phyloP scores from a whole-genome alignment of 108 stramenopile genomes.

The Nitzschia putrida region DNA sequence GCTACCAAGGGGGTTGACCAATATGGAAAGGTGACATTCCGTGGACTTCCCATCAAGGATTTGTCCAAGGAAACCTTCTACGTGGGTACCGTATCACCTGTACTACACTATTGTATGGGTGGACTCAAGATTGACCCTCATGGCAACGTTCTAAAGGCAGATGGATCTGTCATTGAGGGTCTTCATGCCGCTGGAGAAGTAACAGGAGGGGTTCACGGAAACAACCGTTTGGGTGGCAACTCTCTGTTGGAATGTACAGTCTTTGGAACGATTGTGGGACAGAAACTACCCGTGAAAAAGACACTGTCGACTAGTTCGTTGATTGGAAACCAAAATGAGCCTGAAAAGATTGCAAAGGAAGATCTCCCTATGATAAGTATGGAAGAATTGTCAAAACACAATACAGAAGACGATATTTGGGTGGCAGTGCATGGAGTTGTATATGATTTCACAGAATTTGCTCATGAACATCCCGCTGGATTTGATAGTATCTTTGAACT shows the following conservation, averaged over 20 bases:
- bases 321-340: background rate
- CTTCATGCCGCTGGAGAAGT: constrained; percentile 84
- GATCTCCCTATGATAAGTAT: constrained; percentile 51
- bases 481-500: constrained; percentile 77
- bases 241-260: constrained; percentile 91
- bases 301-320: background rate
- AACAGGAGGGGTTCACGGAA: constrained; percentile 80
- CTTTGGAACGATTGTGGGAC: constrained; percentile 86
- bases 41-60: constrained; percentile 57
- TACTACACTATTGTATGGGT: constrained; percentile 94
- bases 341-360: constrained; percentile 4
- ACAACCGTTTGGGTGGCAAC: constrained; percentile 86
- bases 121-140: constrained; percentile 79
- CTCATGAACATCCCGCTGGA: constrained; percentile 90
- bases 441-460: constrained; percentile 91
- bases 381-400: constrained; percentile 75
- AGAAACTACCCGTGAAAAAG: constrained; percentile 67
- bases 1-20: constrained; percentile 60
- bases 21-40: constrained; percentile 72
- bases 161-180: constrained; percentile 53
- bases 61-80: constrained; percentile 70
- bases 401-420: constrained; percentile 84
- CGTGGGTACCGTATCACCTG: constrained; percentile 78
- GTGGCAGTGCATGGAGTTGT: constrained; percentile 84
- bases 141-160: constrained; percentile 62